Conservation (phyloP, 495 filamentous ascomycete genomes). For the Penicillium dipodomyicola region DNA sequence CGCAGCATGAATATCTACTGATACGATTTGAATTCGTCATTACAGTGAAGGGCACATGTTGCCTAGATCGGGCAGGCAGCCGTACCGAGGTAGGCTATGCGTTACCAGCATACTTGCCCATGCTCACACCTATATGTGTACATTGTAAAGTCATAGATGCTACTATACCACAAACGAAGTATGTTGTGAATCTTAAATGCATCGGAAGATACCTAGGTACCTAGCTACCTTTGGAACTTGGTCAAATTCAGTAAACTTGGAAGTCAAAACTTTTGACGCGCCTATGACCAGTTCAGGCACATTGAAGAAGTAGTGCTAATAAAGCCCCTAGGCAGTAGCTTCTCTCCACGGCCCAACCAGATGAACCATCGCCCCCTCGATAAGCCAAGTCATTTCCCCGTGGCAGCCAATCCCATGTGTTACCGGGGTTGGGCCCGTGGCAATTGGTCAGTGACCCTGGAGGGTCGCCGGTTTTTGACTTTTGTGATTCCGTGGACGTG, state of each 20-base stretch:
- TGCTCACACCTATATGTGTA: not conserved
- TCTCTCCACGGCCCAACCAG: constrained; percentile 35
- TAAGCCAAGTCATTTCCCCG: constrained; percentile 27
- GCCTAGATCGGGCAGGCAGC: not conserved
- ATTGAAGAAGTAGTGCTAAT: not conserved
- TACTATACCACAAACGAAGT: constrained; percentile 5
- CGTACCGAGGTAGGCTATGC: not conserved
- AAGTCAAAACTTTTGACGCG: constrained; percentile 9
- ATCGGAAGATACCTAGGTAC: not conserved
- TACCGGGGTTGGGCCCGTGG: constrained; percentile 11
- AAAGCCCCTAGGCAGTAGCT: constrained; percentile 11
- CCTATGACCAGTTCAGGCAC: constrained; percentile 18
- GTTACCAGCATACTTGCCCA: not conserved
- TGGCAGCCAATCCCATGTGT: constrained; percentile 23
- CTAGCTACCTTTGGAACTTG: not conserved
- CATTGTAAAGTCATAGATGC: not conserved
- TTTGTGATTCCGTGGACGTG: constrained; percentile 23
- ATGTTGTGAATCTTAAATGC: not conserved
- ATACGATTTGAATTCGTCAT: not conserved
- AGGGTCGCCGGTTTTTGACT: constrained; percentile 32
- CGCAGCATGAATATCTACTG: constrained; percentile 4
- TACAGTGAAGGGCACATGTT: not conserved
- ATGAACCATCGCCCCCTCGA: constrained; percentile 20
- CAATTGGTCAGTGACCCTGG: constrained; percentile 25
- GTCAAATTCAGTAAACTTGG: not conserved